Base-by-base conservation (phyloP, 2,329 filamentous ascomycete species). In the Apiospora sp. region DNA sequence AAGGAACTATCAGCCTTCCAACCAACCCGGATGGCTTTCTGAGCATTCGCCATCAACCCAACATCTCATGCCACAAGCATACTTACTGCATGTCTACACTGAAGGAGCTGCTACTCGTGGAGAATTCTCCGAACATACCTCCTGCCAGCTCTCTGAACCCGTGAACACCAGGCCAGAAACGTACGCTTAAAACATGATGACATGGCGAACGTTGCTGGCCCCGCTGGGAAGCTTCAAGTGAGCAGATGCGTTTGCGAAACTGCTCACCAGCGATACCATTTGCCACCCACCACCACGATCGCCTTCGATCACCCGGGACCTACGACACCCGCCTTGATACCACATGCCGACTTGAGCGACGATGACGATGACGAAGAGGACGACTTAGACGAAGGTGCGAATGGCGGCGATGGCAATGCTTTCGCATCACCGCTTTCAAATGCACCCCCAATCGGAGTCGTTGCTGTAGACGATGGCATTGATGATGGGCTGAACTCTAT, bases 211-310 rank as follows among this genome's bases (percentile, higher is more conserved):
- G 58, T 49, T 41, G 58, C 37, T 71, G 58, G 48, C 43, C 54
- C 58, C 48, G 44, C 30, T 37, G 61, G 71, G 68, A 61, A 68
- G 54, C 68, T 72, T 51, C 71, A 71, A 70, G 58, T 74, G 49
- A 72, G 69, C 72, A 67, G 64, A 48, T 70, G 72, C 70, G 46
- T 67, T 58, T 71, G 67, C 67, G 72, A 73, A 70, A 73, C 72
- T 27, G 72, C 37, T 8, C 70, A 70, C 34, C 58, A 71, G 46
- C 34, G 72, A 41, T 64, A 64, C 58, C 30, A 64, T 41, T 8
- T 64, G 22, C 58, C 58, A 64, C 34, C 30, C 30, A 64, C 30
- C 34, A 24, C 58, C 4, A 41, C 30, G n/a, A 41, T 64, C 34
- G 16, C 34, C 19, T 64, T 64, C 58, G 58, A 64, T 22, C 58